phyloP scores from a whole-genome alignment of 495 filamentous ascomycete genomes.

The Daldinia loculata region DNA sequence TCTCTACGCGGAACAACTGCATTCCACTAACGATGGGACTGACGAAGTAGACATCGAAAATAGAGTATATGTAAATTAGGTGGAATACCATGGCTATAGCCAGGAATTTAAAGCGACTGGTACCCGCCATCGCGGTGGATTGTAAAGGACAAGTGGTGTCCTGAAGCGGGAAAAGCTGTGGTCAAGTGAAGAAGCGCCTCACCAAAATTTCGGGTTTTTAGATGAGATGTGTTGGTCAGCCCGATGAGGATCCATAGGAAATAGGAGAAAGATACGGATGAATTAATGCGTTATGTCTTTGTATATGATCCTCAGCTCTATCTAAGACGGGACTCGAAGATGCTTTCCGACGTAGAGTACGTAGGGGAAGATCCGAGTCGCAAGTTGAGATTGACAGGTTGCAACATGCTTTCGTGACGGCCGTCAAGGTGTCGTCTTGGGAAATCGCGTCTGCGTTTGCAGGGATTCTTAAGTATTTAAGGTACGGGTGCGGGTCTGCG shows the following conservation, averaged over 20 bases:
- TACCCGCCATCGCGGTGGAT: slow-evolving; percentile 70
- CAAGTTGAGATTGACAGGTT: slow-evolving; percentile 28
- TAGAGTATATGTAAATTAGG: slow-evolving; percentile 92
- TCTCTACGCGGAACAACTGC: slow-evolving; percentile 77
- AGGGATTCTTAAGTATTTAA: slow-evolving; percentile 26
- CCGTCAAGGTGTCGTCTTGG: slow-evolving; percentile 34
- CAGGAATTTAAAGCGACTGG: slow-evolving; percentile 87
- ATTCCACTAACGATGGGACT: slow-evolving; percentile 98
- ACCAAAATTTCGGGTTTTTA: slow-evolving; percentile 3
- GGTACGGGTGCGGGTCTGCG: background rate
- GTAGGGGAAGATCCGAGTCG: background rate
- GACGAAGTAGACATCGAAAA: slow-evolving; percentile 99
- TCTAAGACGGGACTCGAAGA: background rate
- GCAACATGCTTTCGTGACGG: slow-evolving; percentile 7
- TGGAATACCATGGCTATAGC: slow-evolving; percentile 93
- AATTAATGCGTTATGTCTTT: slow-evolving; percentile 5
- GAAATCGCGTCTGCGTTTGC: slow-evolving; percentile 34
- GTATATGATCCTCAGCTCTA: slow-evolving; percentile 26
- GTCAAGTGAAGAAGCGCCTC: slow-evolving; percentile 9
- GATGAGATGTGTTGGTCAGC: slow-evolving; percentile 14
- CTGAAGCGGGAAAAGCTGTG: slow-evolving; percentile 21
- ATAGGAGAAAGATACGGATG: slow-evolving; percentile 5
- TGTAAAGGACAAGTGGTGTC: slow-evolving; percentile 10
- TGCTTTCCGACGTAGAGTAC: slow-evolving; percentile 4
- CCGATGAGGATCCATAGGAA: slow-evolving; percentile 30